A percentile compares a stretch with the other conserved stretches of the same genome.
Evolutionary conservation across 306 rosid species (phyloP).

Genomic region (Aeschynomene evenia): DNA sequence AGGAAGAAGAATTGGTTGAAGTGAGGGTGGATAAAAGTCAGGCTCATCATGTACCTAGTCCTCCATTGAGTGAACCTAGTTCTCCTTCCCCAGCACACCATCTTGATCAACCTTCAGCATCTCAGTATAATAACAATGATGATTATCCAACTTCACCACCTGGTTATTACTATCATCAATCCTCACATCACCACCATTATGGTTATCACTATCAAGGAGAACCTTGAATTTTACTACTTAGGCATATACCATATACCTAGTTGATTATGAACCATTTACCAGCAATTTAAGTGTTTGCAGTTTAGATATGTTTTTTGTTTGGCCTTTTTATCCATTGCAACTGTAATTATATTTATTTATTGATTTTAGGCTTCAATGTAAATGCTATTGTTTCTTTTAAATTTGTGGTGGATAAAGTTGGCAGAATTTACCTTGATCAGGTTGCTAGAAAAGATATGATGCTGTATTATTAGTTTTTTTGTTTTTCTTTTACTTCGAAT

Average conservation of each 20-base stretch:
- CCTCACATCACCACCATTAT: conserved; percentile 54
- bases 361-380: conserved; percentile 19
- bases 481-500: neutral
- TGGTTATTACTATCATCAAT: conserved; percentile 37
- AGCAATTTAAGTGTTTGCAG: conserved; percentile 17
- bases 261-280: conserved; percentile 30
- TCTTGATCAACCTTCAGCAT: conserved; percentile 33
- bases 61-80: conserved; percentile 47
- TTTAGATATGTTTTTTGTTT: conserved; percentile 12
- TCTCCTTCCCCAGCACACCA: conserved; percentile 55
- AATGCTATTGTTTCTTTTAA: conserved; percentile 16
- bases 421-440: conserved; percentile 13
- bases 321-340: conserved; percentile 10
- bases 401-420: neutral
- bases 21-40: conserved; percentile 75
- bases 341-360: conserved; percentile 32
- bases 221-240: conserved; percentile 45
- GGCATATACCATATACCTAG: neutral
- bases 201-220: conserved; percentile 46
- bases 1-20: conserved; percentile 61
- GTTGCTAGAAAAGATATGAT: neutral
- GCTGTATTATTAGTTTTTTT: neutral
- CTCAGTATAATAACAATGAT: conserved; percentile 26
- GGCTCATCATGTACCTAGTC: conserved; percentile 41
- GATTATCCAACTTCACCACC: conserved; percentile 44